phyloP scores from a whole-genome alignment of 164 flowering plant species.

The Piper betle region DNA sequence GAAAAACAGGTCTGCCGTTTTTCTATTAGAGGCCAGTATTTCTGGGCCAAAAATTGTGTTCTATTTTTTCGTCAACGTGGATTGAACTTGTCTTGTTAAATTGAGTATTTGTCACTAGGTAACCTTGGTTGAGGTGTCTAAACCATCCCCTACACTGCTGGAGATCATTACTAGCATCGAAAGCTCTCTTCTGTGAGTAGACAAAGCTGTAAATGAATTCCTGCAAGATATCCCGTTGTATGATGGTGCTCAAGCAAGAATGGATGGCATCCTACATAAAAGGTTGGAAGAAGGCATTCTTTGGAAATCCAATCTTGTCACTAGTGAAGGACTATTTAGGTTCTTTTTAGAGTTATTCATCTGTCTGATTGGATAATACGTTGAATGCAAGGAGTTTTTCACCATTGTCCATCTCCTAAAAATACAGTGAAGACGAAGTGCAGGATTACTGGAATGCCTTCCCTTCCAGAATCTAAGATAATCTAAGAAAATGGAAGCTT shows the following conservation, averaged over 20 bases:
- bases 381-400: too few relatives aligned
- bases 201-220: slow-evolving; percentile 37
- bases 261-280: slow-evolving; percentile 83
- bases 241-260: slow-evolving; percentile 79
- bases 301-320: slow-evolving; percentile 30
- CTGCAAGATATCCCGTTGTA: slow-evolving; percentile 39
- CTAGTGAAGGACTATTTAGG: slow-evolving; percentile 62
- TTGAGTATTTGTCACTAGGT: slow-evolving; percentile 30
- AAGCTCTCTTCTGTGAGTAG: slow-evolving; percentile 44
- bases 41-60: too few relatives aligned
- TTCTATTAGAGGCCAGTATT: not conserved
- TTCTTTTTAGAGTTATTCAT: slow-evolving; percentile 28
- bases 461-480: too few relatives aligned
- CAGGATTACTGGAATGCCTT: too few relatives aligned
- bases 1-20: slow-evolving; percentile 32
- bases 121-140: slow-evolving; percentile 66
- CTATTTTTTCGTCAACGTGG: not conserved
- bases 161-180: slow-evolving; percentile 67
- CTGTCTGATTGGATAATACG: not conserved
- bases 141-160: slow-evolving; percentile 54
- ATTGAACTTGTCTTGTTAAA: not conserved
- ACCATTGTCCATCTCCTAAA: too few relatives aligned
- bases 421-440: too few relatives aligned
- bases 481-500: too few relatives aligned
- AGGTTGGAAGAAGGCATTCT: slow-evolving; percentile 33